phyloP scores from a whole-genome alignment of 2,329 filamentous ascomycete genomes.

The Monosporascus sp. region DNA sequence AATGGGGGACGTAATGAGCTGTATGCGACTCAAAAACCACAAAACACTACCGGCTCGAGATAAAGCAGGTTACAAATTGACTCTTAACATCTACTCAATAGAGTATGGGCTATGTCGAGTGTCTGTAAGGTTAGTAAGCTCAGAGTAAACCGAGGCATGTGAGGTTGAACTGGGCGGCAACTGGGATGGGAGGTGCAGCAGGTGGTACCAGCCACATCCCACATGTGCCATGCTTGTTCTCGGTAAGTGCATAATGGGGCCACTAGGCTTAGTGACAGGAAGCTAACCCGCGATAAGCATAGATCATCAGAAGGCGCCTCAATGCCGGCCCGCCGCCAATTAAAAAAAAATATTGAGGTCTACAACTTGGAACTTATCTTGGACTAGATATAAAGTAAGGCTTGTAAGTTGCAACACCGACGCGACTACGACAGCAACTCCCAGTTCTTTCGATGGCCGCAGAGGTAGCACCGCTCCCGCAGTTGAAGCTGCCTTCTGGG shows the following conservation, averaged over 20 bases:
- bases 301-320: slow-evolving; percentile 9
- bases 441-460: slow-evolving; percentile 63
- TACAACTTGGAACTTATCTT: not conserved
- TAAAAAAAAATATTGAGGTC: slow-evolving; percentile 2
- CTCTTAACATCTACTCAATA: too few species aligned
- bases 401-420: not conserved
- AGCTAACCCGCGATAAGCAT: slow-evolving; percentile 5
- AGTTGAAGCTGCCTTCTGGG: slow-evolving; percentile 76
- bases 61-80: too few species aligned
- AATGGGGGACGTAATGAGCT: not conserved
- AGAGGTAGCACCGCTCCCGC: slow-evolving; percentile 73
- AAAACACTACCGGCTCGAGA: too few species aligned
- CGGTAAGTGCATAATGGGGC: not conserved
- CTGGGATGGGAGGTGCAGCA: too few species aligned
- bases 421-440: slow-evolving; percentile 9
- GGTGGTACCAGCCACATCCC: slow-evolving; percentile 3
- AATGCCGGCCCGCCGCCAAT: not conserved
- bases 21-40: not conserved
- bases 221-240: not conserved
- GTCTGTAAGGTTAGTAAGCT: not conserved
- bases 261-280: slow-evolving; percentile 1
- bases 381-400: not conserved
- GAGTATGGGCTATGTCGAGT: too few species aligned
- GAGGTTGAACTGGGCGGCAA: not conserved
- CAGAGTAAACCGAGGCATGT: not conserved